Conservation (phyloP, 2,329 filamentous ascomycete genomes). For the Xylogone sp. region DNA sequence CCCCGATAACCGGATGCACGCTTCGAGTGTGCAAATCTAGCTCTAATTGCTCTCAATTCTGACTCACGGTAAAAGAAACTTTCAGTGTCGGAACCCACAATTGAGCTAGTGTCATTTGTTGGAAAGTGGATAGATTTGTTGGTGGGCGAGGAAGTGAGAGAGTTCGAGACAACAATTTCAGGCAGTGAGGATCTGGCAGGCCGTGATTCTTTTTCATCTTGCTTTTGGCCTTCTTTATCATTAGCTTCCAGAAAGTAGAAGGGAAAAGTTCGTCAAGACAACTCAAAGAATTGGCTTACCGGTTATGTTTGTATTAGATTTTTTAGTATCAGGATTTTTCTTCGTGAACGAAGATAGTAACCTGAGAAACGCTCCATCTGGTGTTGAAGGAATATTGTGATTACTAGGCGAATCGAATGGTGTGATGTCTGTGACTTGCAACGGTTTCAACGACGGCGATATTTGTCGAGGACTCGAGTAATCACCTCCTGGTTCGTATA, state of each 20-base stretch:
- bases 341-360: neutral
- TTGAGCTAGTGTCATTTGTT: conserved; percentile 19
- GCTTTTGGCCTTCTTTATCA: too few relatives aligned
- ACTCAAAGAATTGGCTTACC: neutral
- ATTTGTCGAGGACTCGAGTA: conserved; percentile 15
- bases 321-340: neutral
- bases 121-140: conserved; percentile 7
- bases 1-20: conserved; percentile 14
- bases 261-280: too few relatives aligned
- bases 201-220: too few relatives aligned
- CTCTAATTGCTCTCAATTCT: conserved; percentile 18
- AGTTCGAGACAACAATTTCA: neutral
- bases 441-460: conserved; percentile 12
- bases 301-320: neutral
- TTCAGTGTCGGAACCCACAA: conserved; percentile 22
- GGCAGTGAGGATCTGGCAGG: too few relatives aligned
- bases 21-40: conserved; percentile 18
- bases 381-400: conserved; percentile 18
- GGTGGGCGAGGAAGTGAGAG: conserved; percentile 9
- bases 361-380: neutral
- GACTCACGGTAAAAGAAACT: conserved; percentile 23
- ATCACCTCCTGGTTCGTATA: conserved; percentile 12
- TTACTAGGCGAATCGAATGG: conserved; percentile 18
- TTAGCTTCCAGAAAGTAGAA: too few relatives aligned
- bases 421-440: conserved; percentile 12